Conservation (phyloP, 2,329 filamentous ascomycete species). For the Camptophora hylomeconis region DNA sequence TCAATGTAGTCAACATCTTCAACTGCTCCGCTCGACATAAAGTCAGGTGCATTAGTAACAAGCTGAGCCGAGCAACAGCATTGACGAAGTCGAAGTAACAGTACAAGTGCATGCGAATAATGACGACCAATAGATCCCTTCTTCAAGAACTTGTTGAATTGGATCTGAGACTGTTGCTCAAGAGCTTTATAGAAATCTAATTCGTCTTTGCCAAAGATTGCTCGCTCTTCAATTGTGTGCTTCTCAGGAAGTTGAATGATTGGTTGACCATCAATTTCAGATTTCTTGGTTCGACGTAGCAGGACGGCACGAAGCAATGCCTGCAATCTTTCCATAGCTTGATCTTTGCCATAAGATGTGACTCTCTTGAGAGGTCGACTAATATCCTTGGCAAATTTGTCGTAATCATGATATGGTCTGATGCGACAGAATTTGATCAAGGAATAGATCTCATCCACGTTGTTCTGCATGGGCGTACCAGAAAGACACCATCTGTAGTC, state of each 20-base stretch:
- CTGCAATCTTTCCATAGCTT: slow-evolving; percentile 59
- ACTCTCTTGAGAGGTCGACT: slow-evolving; percentile 41
- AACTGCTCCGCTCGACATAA: slow-evolving; percentile 38
- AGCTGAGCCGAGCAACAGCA: slow-evolving; percentile 66
- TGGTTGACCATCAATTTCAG: slow-evolving; percentile 64
- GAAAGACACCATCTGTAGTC: slow-evolving; percentile 61
- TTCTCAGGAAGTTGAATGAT: slow-evolving; percentile 58
- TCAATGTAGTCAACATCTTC: slow-evolving; percentile 41
- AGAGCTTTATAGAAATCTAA: slow-evolving; percentile 50
- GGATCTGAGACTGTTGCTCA: slow-evolving; percentile 52
- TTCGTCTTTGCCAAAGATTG: slow-evolving; percentile 56
- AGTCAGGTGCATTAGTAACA: slow-evolving; percentile 41
- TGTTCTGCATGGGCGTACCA: slow-evolving; percentile 84
- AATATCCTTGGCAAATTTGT: slow-evolving; percentile 46
- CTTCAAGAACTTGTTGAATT: slow-evolving; percentile 66
- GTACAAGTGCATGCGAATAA: slow-evolving; percentile 68
- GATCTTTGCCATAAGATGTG: slow-evolving; percentile 32
- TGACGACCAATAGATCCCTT: slow-evolving; percentile 52
- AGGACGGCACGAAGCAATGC: slow-evolving; percentile 67
- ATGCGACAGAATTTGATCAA: slow-evolving; percentile 67
- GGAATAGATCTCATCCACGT: slow-evolving; percentile 62
- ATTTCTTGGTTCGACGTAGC: slow-evolving; percentile 69
- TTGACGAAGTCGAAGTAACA: slow-evolving; percentile 68
- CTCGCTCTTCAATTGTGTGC: slow-evolving; percentile 46
- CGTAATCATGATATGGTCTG: slow-evolving; percentile 55